A percentile compares a stretch with the other conserved stretches of the same genome.
Evolutionary conservation across 371 early-diverging fungal genomes (phyloP).

Genomic region (Saksenaea oblongispora): DNA sequence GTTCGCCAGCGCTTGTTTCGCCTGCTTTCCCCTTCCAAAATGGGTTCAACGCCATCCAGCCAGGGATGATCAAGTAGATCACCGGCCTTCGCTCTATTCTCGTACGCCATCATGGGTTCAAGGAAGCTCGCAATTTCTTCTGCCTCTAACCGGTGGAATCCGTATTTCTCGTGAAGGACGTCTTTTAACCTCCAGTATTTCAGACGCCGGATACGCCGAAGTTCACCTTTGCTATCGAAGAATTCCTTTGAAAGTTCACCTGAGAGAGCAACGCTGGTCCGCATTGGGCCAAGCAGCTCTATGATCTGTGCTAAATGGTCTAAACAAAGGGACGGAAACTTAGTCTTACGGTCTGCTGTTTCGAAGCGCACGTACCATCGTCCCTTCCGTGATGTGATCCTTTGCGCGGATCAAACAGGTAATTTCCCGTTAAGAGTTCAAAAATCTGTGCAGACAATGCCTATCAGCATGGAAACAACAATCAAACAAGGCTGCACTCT

Average conservation of each 20-base stretch:
- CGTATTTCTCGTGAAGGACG: conserved; percentile 85
- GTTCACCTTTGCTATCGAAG: conserved; percentile 78
- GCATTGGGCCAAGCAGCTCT: conserved; percentile 87
- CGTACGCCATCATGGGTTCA: conserved; percentile 75
- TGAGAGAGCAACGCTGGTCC: conserved; percentile 67
- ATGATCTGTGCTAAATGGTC: conserved; percentile 97
- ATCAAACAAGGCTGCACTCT: conserved; percentile 11
- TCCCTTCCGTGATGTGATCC: conserved; percentile 84
- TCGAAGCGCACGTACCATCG: conserved; percentile 70
- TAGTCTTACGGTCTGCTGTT: background rate
- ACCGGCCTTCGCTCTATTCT: conserved; percentile 57
- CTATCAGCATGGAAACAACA: conserved; percentile 1
- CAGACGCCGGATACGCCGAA: conserved; percentile 84
- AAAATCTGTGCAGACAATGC: conserved; percentile 43
- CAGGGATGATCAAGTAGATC: conserved; percentile 65
- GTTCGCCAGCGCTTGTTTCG: conserved; percentile 24
- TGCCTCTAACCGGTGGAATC: conserved; percentile 55
- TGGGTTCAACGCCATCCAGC: conserved; percentile 50
- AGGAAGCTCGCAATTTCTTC: conserved; percentile 66
- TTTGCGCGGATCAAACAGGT: conserved; percentile 91
- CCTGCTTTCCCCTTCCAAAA: conserved; percentile 31
- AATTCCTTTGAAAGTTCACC: conserved; percentile 79
- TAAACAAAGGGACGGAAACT: conserved; percentile 22
- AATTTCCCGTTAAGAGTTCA: conserved; percentile 94
- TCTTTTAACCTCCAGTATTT: conserved; percentile 81